Base-by-base conservation (phyloP, 257 asterid genomes). In the Ehretia macrophylla region DNA sequence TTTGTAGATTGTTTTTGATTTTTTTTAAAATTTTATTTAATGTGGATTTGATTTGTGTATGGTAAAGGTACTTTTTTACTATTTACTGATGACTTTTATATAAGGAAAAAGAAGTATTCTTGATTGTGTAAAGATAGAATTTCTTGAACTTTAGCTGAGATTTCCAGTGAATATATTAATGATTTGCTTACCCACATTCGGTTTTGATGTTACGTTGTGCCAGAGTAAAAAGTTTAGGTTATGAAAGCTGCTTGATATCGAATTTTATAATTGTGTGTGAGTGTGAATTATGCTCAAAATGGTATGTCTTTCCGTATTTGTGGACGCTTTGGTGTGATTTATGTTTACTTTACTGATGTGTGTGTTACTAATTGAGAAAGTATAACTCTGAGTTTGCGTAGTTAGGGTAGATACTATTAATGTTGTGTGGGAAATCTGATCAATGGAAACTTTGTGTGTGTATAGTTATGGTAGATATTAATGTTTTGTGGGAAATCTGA, bases 141-240 rank as follows among this genome's bases (percentile, higher is more conserved):
- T 17, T 67, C 1, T 57, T 10, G 11, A n/a, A n/a, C 14, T 59
- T 19, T 5, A 35, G 51, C 18, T 63, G 55, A 18, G 56, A 42
- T 9, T 8, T 47, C 40, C 38, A 17, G 9, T 37, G 10, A 12
- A n/a, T 51, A 17, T 37, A 51, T 0, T 18, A 10, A 1, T 8
- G 8, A 20, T 51, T 37, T 10, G 23, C 3, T 44, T n/a, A 20
- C 47, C 69, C 59, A 63, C 61, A 59, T 45, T 63, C 40, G 47
- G 49, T 69, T 47, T 38, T 52, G 14, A 44, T 69, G 58, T 55
- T 58, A 18, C 17, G 17, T 4, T 37, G 42, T 11, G 47, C 4
- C 27, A 0, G 17, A 17, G 18, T 0, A 14, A 14, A 37, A 58
- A 46, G 11, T 10, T 55, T 16, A 47, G 19, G 18, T 3, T 8